Evolutionary conservation across 495 filamentous ascomycete genomes (phyloP), one percentile per base, ranked within the genome.

Genomic region (Penicillium lividum): DNA sequence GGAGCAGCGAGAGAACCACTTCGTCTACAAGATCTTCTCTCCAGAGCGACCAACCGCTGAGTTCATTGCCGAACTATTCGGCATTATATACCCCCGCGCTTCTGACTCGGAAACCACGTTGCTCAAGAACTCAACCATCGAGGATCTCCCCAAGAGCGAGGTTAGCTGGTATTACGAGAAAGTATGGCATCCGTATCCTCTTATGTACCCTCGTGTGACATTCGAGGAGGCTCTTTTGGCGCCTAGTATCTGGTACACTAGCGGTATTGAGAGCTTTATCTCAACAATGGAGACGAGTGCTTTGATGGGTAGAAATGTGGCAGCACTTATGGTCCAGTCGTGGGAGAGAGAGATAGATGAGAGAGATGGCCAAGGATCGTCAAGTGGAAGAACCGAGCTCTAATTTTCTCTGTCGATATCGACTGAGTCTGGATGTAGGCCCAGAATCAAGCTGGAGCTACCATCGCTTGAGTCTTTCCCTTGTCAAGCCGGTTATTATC

Each of bases 261-360:
- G 89, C 43, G 93, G 89, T 0, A 96, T 98, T 52, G 94, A 98
- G 75, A 88, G 86, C 62, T 97, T 98, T 65, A 96, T 98, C 57
- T 91, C 86, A 13, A 97, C 94, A 0, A 99, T 99, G 94, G 94
- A 99, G 79, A 99, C 95, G 7, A 98, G 89, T 69, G 87, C 89
- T 0, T 70, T 98, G 65, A 96, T 96, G 93, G 94, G 94, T 0
- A 93, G 85, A 81, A 98, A 98, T 74, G 89, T 98, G 38, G 94
- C 94, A 11, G 79, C 80, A 28, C 74, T 98, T 42, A 82, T 97
- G 50, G 78, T 88, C 5, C 82, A 92, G 63, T 85, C 81, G 38
- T 87, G 83, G 80, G 54, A 68, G 45, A 68, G 69, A 86, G 82
- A 79, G 53, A 68, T 43, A 63, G 68, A 34, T 10, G 66, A 47